These are phyloP conservation scores for Vanilla planifolia DNA, from an alignment of 106 monocot genomes.

Conservation along the genomic window DNA sequence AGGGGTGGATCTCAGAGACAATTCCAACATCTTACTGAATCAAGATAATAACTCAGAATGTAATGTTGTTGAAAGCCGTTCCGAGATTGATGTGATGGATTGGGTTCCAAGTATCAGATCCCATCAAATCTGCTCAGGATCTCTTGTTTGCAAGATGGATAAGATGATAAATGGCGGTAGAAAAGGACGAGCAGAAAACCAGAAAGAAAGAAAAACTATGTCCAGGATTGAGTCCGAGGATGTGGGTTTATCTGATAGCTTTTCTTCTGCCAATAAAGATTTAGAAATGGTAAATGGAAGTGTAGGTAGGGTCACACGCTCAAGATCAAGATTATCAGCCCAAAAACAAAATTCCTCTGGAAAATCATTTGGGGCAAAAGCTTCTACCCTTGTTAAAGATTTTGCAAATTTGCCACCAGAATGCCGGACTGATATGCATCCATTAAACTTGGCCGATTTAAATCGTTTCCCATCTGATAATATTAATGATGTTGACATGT, in stretches of 20 bases:
- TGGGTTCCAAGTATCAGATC: no score
- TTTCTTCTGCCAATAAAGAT: no score
- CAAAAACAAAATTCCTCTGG: no score
- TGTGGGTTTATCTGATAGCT: no score
- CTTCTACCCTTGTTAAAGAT: not conserved
- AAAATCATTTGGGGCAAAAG: no score
- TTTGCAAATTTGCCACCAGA: not conserved
- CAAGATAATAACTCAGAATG: slow-evolving; percentile 5
- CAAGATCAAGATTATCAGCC: slow-evolving; percentile 7
- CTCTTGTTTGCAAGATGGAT: no score
- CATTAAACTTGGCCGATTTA: not conserved
- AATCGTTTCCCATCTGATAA: not conserved
- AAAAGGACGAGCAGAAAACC: no score
- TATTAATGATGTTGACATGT: not conserved
- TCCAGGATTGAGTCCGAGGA: not conserved
- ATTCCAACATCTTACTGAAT: not conserved
- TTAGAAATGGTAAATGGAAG: no score
- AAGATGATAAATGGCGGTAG: no score
- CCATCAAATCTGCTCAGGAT: no score
- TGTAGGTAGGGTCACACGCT: slow-evolving; percentile 9
- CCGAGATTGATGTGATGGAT: slow-evolving; percentile 13
- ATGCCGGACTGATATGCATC: not conserved
- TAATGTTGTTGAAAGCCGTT: slow-evolving; percentile 2
- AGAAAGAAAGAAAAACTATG: slow-evolving; percentile 5
- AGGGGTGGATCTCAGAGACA: not conserved